Evolutionary conservation across 352 stramenopile genomes (phyloP), one percentile per base, ranked within the genome.

Genomic region (Pythium aphanidermatum): DNA sequence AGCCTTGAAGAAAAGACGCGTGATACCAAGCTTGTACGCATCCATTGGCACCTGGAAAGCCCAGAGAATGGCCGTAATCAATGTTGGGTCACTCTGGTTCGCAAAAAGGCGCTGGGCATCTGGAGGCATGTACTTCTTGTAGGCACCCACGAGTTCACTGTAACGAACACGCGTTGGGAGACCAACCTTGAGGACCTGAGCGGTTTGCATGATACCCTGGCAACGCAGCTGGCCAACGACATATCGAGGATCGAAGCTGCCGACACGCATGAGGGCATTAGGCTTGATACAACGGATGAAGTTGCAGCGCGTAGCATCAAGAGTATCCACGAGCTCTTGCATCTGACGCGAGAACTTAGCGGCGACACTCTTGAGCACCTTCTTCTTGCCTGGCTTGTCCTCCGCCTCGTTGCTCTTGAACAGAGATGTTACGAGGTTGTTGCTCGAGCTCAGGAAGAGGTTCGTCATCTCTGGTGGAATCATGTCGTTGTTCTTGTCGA

Each of bases 401-500:
- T 75, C 59, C 26, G 77, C 52, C n/a, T 64, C 65, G 19, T 85
- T 70, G 55, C 74, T 60, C 45, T 75, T 60, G 51, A 95, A 94
- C 20, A 95, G 70, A 13, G 71, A 67, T 25, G 65, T 56, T 10
- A 85, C 49, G 32, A 93, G 51, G 11, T 58, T 60, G 57, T 89
- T 92, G 13, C 48, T 63, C 35, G 81, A 92, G 12, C 66, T 59
- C 21, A 79, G 43, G 42, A 96, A 95, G 2, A 96, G 60, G n/a
- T 83, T 75, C 20, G 66, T 53, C 77, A 95, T 86, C 49, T 94
- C 86, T 29, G 64, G 55, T 29, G 83, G 83, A 50, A 95, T 90
- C 17, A 72, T 86, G 54, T 96, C 86, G 56, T 92, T 92, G 77
- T 95, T 96, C 62, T 95, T 96, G 70, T 95, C 80, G 26, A 96